Evolutionary conservation across 306 rosid species (phyloP), one percentile per base, ranked within the genome.

Genomic region (Cucurbita moschata): DNA sequence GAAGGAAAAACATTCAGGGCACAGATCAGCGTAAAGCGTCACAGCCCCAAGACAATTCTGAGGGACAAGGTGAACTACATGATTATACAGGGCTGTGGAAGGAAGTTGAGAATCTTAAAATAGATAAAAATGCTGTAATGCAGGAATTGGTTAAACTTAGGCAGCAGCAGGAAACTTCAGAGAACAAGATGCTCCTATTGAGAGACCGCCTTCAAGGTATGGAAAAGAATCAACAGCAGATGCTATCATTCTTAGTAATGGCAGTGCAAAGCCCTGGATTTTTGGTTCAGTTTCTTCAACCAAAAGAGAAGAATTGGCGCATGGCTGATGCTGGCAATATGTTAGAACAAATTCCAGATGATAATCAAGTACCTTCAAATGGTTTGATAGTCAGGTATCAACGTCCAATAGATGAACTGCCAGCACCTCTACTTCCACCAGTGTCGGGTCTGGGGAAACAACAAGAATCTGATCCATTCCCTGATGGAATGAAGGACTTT

Each of bases 181-280:
- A 89, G 71, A 84, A 74, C 49, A 88, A 82, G 67, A 64, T 95
- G 87, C 79, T 89, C 43, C 81, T 79, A 65, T 60, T 95, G 83
- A 76, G 90, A 46, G 86, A 91, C 61, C 87, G 86, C 23, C 85
- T 95, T 80, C 79, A 83, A 14, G 96, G 99, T 75, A 89, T 95
- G 96, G 99, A 95, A 78, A 89, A 84, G 80, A 86, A 85, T 87
- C 97, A 91, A 80, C 92, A 95, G 75, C 99, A 95, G 86, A 85
- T 95, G 96, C 80, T 95, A 51, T 91, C 99, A 9, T 95, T 95
- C 83, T 77, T 95, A 77, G 99, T 91, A 58, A 89, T 89, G 96
- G 99, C 92, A 3, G 89, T 95, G 86, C 97, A 95, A 82, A 86
- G 79, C 82, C 99, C 99, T 35, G 91, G 85, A 8, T 82, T 89